Evolutionary conservation across 257 asterid species (phyloP).

Genomic region (Nicotiana benthamiana): DNA sequence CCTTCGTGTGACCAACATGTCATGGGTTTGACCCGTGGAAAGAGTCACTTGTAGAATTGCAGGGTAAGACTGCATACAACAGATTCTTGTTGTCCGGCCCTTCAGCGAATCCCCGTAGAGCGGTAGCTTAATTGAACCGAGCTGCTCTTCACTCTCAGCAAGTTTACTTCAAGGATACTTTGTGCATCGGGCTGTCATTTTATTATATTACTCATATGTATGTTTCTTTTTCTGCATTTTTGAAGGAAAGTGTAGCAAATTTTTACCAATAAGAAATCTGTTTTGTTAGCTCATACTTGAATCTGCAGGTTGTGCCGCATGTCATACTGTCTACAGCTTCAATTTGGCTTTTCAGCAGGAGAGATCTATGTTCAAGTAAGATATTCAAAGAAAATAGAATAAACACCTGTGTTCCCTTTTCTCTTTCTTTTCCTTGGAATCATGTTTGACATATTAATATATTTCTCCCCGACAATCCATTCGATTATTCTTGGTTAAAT

Average conservation of each 20-base stretch:
- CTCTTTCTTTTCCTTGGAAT: not conserved
- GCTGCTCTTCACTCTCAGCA: not conserved
- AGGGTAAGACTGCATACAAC: too few relatives aligned
- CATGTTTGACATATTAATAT: not conserved
- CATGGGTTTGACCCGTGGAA: too few relatives aligned
- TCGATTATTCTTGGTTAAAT: not conserved
- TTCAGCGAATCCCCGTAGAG: too few relatives aligned
- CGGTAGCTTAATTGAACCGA: too few relatives aligned
- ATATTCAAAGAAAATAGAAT: not conserved
- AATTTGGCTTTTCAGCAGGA: slow-evolving; percentile 19
- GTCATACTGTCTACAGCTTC: slow-evolving; percentile 19
- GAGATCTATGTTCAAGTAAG: slow-evolving; percentile 82
- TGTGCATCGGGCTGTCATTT: not conserved
- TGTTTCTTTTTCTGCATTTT: not conserved
- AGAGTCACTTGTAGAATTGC: too few relatives aligned
- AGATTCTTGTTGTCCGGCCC: too few relatives aligned
- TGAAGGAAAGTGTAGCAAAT: not conserved
- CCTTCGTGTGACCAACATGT: too few relatives aligned
- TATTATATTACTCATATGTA: too few relatives aligned
- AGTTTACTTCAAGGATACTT: too few relatives aligned
- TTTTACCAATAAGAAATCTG: not conserved
- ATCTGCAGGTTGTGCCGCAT: slow-evolving; percentile 30
- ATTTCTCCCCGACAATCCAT: not conserved
- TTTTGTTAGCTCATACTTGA: not conserved
- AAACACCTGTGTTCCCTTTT: not conserved